Base-by-base conservation (phyloP, 1,284 basidiomycete genomes). In the Agaricales sp. region DNA sequence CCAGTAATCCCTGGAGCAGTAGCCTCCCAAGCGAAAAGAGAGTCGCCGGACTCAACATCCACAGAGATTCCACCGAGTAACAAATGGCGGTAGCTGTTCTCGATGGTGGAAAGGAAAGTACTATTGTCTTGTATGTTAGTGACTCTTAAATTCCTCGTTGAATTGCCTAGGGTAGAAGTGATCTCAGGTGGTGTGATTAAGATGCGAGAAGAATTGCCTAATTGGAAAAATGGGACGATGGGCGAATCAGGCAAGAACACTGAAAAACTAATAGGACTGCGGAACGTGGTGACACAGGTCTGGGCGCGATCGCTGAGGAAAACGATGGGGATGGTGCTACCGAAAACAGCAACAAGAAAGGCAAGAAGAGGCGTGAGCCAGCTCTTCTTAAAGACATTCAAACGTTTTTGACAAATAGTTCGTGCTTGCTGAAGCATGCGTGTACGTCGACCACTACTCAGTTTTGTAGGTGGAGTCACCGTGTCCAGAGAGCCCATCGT, bases 401-500 rank as follows among this genome's bases (percentile, higher is more conserved):
- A 55, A 0, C 87, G 78, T 61, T 91, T 91, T 54, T 79, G 66
- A 63, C 86, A 80, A 53, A 90, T 84, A 0, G 83, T 87, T 45
- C 77, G 60, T 0, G 82, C 78, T 55, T 87, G 82, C 2, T 64
- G 62, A 46, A 80, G 64, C 2, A 77, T 72, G 0, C 76, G 75
- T 20, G 69, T 69, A 13, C 67, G 61, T 6, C 70, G 69, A 4
- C 81, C 79, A 49, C 70, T 68, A 11, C 74, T 70, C 43, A 82
- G 66, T 11, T 61, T 58, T 50, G 78, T 57, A 8, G 23, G 19
- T 6, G 51, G 22, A 11, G 8, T 35, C 4, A 37, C 47, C n/a
- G 30, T 45, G 24, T 8, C 8, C 4, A 45, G 22, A 12, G 45
- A 51, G 30, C n/a, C 30, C 11, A 35, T 8, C 25, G 45, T 45